These are phyloP conservation scores for Trichoderma citrinoviride DNA, from an alignment of 2,329 filamentous ascomycete species.

Conservation along the genomic window DNA sequence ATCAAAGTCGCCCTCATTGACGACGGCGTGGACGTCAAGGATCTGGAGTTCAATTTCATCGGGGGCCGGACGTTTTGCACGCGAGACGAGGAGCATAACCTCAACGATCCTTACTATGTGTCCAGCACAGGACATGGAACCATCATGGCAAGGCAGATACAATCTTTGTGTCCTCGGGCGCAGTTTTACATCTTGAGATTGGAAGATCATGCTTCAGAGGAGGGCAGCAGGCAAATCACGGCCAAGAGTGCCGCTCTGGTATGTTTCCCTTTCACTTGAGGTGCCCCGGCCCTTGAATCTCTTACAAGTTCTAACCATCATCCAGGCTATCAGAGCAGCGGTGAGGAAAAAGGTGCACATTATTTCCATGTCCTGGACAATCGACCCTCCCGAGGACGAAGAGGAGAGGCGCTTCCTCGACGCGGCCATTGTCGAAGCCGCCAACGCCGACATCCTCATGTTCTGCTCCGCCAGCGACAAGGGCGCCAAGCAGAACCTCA, in stretches of 20 bases:
- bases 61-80: slow-evolving; percentile 31
- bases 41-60: slow-evolving; percentile 29
- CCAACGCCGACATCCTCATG: slow-evolving; percentile 36
- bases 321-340: slow-evolving; percentile 34
- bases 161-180: slow-evolving; percentile 28
- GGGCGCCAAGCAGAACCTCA: slow-evolving; percentile 23
- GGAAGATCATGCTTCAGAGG: slow-evolving; percentile 20
- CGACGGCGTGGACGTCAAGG: slow-evolving; percentile 37
- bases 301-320: background rate
- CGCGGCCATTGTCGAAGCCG: slow-evolving; percentile 28
- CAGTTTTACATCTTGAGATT: slow-evolving; percentile 27
- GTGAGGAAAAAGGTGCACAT: slow-evolving; percentile 33
- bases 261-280: background rate
- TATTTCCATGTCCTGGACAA: slow-evolving; percentile 41
- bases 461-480: slow-evolving; percentile 40
- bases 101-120: slow-evolving; percentile 30
- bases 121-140: slow-evolving; percentile 32
- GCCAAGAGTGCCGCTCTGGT: slow-evolving; percentile 31
- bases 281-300: too few species aligned
- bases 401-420: slow-evolving; percentile 28
- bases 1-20: slow-evolving; percentile 40
- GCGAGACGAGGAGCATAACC: slow-evolving; percentile 24
- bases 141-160: slow-evolving; percentile 31
- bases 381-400: slow-evolving; percentile 26
- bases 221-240: slow-evolving; percentile 12